These are phyloP conservation scores for Marchantia polymorpha DNA, from an alignment of 225 moss, liverwort and hornwort species.

Conservation along the genomic window DNA sequence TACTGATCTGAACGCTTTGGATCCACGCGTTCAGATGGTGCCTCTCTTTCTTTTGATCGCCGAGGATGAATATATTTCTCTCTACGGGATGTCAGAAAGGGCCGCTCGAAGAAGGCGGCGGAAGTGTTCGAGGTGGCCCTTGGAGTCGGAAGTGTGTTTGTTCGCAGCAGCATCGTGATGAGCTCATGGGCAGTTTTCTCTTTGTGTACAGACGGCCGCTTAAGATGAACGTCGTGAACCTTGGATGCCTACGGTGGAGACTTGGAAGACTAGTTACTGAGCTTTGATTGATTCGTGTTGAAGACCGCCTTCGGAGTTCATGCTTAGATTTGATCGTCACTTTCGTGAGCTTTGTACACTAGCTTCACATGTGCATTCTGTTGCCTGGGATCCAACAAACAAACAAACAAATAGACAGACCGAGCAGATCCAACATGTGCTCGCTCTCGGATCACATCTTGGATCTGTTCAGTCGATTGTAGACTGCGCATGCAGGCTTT, in stretches of 20 bases:
- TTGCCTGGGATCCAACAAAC: not conserved
- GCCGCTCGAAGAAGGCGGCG: not conserved
- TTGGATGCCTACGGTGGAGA: not conserved
- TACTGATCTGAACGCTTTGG: no score
- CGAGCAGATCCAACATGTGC: no score
- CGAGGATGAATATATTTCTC: not conserved
- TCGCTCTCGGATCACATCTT: no score
- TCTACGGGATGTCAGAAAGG: not conserved
- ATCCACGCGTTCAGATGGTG: not conserved
- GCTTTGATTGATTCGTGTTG: not conserved
- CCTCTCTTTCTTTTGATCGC: not conserved
- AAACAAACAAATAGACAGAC: no score
- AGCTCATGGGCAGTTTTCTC: not conserved
- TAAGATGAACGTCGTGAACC: not conserved
- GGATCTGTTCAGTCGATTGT: no score
- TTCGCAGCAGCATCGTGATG: not conserved
- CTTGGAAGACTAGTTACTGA: not conserved
- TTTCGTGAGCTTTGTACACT: not conserved
- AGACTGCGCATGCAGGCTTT: no score
- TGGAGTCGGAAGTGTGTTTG: not conserved
- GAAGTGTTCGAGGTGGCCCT: not conserved
- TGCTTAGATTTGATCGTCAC: not conserved
- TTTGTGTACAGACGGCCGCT: slow-evolving; percentile 2
- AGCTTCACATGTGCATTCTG: not conserved
- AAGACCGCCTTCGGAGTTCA: not conserved